A percentile compares a stretch with the other conserved stretches of the same genome.
These are phyloP conservation scores for Dicorynia guianensis DNA, from an alignment of 306 rosid species.

Conservation along the genomic window DNA sequence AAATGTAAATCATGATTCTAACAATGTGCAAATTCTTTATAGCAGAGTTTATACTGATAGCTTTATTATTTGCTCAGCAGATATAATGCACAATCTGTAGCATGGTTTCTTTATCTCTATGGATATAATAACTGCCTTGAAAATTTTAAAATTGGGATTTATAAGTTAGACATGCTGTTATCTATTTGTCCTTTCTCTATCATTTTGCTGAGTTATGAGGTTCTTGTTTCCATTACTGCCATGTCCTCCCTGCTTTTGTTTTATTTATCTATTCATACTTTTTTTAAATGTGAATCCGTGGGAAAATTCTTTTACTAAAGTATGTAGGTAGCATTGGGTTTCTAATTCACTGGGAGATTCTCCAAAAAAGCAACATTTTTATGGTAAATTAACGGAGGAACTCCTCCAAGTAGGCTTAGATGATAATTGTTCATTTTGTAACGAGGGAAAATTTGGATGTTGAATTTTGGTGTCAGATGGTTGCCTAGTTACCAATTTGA, in stretches of 20 bases:
- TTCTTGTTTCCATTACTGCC: not conserved
- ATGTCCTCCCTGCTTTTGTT: not conserved
- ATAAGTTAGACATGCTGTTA: not conserved
- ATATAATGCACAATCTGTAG: not conserved
- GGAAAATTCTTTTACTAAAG: no score
- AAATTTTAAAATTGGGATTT: not conserved
- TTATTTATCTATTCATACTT: not conserved
- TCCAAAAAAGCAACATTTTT: no score
- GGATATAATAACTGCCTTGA: not conserved
- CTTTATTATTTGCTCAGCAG: not conserved
- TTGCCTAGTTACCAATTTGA: no score
- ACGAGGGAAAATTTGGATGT: not conserved
- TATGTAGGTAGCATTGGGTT: no score
- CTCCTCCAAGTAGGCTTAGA: not conserved
- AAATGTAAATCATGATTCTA: conserved; percentile 15
- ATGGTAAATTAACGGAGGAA: no score
- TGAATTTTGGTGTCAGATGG: not conserved
- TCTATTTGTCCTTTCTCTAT: not conserved
- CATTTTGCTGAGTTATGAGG: not conserved
- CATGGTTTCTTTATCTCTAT: not conserved
- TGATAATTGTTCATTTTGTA: not conserved
- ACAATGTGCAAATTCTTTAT: conserved; percentile 9
- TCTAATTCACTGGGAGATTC: no score
- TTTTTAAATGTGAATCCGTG: not conserved
- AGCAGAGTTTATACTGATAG: not conserved